Percentiles rank a stretch among this genome's conserved stretches.
phyloP scores from a whole-genome alignment of 495 filamentous ascomycete species.

The Staphylotrichum longicolle region DNA sequence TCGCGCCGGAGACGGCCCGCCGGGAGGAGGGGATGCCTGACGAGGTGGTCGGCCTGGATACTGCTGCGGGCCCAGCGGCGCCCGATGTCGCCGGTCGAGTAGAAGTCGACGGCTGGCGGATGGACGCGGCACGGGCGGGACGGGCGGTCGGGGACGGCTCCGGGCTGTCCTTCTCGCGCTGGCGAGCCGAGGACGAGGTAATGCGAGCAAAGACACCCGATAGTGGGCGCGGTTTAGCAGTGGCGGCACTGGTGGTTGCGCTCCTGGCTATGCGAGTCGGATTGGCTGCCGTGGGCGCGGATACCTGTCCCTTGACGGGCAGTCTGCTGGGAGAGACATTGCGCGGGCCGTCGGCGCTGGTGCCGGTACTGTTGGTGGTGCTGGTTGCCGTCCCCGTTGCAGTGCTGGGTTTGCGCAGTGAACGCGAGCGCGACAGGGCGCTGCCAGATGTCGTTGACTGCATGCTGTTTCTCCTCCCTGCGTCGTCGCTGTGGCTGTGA shows the following conservation, averaged over 20 bases:
- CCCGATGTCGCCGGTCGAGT: slow-evolving; percentile 26
- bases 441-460: slow-evolving; percentile 27
- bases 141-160: slow-evolving; percentile 1
- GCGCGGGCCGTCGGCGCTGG: slow-evolving; percentile 16
- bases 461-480: slow-evolving; percentile 8
- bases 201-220: slow-evolving; percentile 21
- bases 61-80: not conserved
- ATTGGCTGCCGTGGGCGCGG: slow-evolving; percentile 25
- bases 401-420: slow-evolving; percentile 41
- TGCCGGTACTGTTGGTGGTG: slow-evolving; percentile 14
- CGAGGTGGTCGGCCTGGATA: slow-evolving; percentile 27
- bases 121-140: slow-evolving; percentile 9
- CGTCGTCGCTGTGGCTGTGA: not conserved
- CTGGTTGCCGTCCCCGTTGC: slow-evolving; percentile 17
- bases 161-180: not conserved
- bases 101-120: slow-evolving; percentile 7
- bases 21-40: slow-evolving; percentile 20
- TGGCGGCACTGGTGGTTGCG: slow-evolving; percentile 11
- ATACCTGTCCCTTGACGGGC: slow-evolving; percentile 39
- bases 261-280: slow-evolving; percentile 15
- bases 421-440: slow-evolving; percentile 44
- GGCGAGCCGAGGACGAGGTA: slow-evolving; percentile 12
- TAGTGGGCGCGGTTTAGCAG: slow-evolving; percentile 14
- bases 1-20: slow-evolving; percentile 10
- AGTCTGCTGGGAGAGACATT: slow-evolving; percentile 48